phyloP scores from a whole-genome alignment of 164 flowering plant genomes.

The Santalum album region DNA sequence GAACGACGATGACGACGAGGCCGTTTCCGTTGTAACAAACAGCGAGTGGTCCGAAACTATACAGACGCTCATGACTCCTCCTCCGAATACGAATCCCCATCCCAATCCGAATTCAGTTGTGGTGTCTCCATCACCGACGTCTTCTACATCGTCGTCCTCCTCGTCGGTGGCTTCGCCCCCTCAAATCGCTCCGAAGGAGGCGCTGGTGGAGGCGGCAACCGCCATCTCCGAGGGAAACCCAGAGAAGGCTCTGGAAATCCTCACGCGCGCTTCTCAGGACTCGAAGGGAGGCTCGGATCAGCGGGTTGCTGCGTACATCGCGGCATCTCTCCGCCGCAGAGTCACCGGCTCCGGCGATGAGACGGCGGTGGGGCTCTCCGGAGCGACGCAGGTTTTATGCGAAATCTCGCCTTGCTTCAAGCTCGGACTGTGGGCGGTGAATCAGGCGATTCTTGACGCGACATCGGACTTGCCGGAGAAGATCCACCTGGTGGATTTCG shows the following conservation, averaged over 20 bases:
- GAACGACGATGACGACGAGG: slow-evolving; percentile 49
- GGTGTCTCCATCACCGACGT: slow-evolving; percentile 26
- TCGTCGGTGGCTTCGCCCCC: slow-evolving; percentile 32
- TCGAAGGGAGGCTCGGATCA: slow-evolving; percentile 49
- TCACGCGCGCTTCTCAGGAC: slow-evolving; percentile 35
- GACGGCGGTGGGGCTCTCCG: slow-evolving; percentile 27
- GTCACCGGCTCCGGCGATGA: slow-evolving; percentile 21
- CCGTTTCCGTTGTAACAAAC: slow-evolving; percentile 43
- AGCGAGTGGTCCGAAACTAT: slow-evolving; percentile 86
- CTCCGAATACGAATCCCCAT: slow-evolving; percentile 9
- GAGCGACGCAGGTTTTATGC: slow-evolving; percentile 41
- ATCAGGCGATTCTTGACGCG: slow-evolving; percentile 63
- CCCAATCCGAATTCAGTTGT: not conserved
- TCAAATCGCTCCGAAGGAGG: slow-evolving; percentile 30
- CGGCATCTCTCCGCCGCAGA: slow-evolving; percentile 43
- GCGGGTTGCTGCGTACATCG: slow-evolving; percentile 39
- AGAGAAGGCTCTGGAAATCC: slow-evolving; percentile 42
- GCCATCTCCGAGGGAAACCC: slow-evolving; percentile 56
- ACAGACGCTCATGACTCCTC: slow-evolving; percentile 34
- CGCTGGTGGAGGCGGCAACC: slow-evolving; percentile 51
- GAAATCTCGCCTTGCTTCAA: slow-evolving; percentile 71
- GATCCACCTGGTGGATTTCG: slow-evolving; percentile 27
- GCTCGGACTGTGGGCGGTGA: slow-evolving; percentile 70
- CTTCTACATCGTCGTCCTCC: slow-evolving; percentile 29
- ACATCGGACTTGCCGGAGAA: slow-evolving; percentile 13